These are phyloP conservation scores for Juglanconis juglandina DNA, from an alignment of 2,329 filamentous ascomycete species.

Conservation along the genomic window DNA sequence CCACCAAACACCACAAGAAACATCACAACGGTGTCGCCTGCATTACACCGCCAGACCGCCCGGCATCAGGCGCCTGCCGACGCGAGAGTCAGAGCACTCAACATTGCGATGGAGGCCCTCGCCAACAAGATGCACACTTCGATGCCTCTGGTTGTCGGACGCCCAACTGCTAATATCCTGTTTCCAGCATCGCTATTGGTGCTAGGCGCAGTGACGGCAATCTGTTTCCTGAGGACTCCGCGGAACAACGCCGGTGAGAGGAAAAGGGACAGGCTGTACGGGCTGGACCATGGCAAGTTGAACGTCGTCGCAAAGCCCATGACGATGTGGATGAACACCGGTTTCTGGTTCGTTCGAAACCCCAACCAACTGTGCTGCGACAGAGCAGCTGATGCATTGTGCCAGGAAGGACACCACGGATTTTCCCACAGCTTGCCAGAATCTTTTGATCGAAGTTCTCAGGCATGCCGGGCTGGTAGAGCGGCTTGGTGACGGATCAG, in stretches of 20 bases:
- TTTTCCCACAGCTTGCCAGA: not conserved
- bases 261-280: not conserved
- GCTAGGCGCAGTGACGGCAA: too few species aligned
- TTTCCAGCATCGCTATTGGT: too few species aligned
- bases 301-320: not conserved
- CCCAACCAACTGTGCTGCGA: not conserved
- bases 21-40: too few species aligned
- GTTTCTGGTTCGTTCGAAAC: not conserved
- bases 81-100: too few species aligned
- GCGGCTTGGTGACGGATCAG: not conserved
- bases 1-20: too few species aligned
- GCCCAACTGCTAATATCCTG: too few species aligned
- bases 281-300: not conserved
- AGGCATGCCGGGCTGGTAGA: not conserved
- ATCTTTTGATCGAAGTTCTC: not conserved
- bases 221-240: too few species aligned
- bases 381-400: not conserved
- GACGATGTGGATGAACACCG: not conserved
- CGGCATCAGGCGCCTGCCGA: too few species aligned
- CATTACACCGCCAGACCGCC: too few species aligned
- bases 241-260: not conserved
- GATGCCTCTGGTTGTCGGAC: too few species aligned
- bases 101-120: too few species aligned
- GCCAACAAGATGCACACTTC: too few species aligned
- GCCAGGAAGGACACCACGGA: not conserved